Evolutionary conservation across 495 filamentous ascomycete genomes (phyloP), one percentile per base, ranked within the genome.

Genomic region (Chaetomium fimeti): DNA sequence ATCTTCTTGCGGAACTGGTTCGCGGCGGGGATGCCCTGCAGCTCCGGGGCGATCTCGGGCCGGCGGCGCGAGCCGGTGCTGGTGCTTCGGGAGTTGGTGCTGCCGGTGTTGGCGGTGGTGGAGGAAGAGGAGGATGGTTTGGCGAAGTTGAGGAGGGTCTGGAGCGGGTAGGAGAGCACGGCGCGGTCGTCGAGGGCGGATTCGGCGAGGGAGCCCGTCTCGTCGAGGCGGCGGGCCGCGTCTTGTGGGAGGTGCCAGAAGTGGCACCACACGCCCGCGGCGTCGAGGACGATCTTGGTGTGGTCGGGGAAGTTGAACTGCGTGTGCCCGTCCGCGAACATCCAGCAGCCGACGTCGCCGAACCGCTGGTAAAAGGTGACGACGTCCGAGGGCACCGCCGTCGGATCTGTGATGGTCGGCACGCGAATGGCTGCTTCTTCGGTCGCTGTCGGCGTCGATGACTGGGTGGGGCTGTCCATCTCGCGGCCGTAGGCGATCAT

Each of bases 231-330:
- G 25, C 83, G 78, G 6, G 88, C 87, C 0, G 89, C 89, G 20
- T 86, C 83, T 6, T 86, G 75, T 0, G 91, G 88, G 7, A 96
- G 85, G 70, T 91, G 89, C 78, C 90, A 92, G 73, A 94, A 94
- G 75, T 93, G 88, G 66, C 91, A 85, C 84, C 88, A 90, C 2
- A 82, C 88, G 28, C 87, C 91, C 43, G 88, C 85, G 9, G 85
- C 81, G 40, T 91, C 89, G 54, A 96, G 79, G 5, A 95, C 85
- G 28, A 96, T 82, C 74, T 98, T 98, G 32, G 94, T 97, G 73
- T 98, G 94, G 67, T 98, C 94, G 8, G 93, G 92, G 77, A 97
- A 98, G 75, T 98, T 97, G 77, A 97, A 90, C 84, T 58, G 91
- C 69, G 97, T 87, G 67, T 91, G 87, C 1, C 92, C 92, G 73